These are phyloP conservation scores for Helotiales sp. DNA, from an alignment of 2,329 filamentous ascomycete genomes.

Conservation along the genomic window DNA sequence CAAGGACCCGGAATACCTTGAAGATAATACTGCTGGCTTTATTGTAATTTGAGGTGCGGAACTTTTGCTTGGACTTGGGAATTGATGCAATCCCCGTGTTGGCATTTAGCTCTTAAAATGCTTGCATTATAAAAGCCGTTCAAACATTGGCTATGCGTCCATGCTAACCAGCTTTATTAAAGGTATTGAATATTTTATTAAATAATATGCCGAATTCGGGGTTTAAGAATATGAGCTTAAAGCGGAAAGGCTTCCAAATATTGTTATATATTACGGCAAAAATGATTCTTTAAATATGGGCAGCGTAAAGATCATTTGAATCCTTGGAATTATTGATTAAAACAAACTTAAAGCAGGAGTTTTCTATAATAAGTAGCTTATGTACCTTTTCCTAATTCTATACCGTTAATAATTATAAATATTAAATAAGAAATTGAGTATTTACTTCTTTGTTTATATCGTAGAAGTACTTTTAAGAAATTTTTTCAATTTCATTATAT, in stretches of 20 bases:
- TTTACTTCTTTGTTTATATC: neutral
- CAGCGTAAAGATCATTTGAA: neutral
- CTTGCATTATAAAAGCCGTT: conserved; percentile 29
- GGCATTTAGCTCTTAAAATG: conserved; percentile 9
- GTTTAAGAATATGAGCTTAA: conserved; percentile 14
- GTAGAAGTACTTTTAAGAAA: neutral
- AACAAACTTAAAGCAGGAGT: neutral
- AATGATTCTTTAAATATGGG: neutral
- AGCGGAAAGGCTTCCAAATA: conserved; percentile 8
- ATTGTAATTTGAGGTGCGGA: neutral
- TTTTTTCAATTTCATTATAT: neutral
- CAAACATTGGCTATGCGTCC: conserved; percentile 24
- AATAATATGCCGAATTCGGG: conserved; percentile 17
- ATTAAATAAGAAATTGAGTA: neutral
- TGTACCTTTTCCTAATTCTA: neutral
- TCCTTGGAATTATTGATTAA: neutral
- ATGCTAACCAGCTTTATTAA: conserved; percentile 11
- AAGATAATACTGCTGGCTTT: neutral
- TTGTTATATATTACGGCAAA: neutral
- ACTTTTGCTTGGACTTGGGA: neutral
- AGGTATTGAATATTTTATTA: conserved; percentile 11
- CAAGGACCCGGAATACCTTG: neutral
- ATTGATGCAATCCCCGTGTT: neutral
- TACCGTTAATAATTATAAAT: neutral
- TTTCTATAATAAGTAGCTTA: neutral